phyloP scores from a whole-genome alignment of 2,329 filamentous ascomycete species.

The Aschersonia sp. region DNA sequence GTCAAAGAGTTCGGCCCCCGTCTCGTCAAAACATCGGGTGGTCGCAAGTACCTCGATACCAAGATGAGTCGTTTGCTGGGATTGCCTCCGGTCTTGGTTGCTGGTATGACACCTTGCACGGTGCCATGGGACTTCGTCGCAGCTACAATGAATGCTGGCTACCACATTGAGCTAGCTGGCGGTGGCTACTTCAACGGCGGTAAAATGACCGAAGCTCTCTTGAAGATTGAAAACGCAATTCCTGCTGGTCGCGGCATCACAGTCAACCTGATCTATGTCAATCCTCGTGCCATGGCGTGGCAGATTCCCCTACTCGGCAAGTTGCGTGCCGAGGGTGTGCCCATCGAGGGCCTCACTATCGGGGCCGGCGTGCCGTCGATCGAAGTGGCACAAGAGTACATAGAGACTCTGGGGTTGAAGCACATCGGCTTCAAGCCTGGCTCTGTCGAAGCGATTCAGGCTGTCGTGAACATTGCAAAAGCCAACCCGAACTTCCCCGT shows the following conservation, averaged over 20 bases:
- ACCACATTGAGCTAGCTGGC: conserved; percentile 80
- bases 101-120: conserved; percentile 85
- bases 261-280: conserved; percentile 84
- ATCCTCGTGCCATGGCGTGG: conserved; percentile 80
- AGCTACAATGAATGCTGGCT: conserved; percentile 88
- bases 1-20: conserved; percentile 93
- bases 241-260: conserved; percentile 77
- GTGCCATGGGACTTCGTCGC: conserved; percentile 86
- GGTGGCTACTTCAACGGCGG: conserved; percentile 79
- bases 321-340: conserved; percentile 70
- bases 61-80: conserved; percentile 86
- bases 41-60: conserved; percentile 86
- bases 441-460: conserved; percentile 74
- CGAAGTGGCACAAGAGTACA: conserved; percentile 86
- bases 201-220: conserved; percentile 68
- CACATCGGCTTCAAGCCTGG: conserved; percentile 93
- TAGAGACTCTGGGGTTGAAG: conserved; percentile 81
- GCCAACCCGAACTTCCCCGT: conserved; percentile 91
- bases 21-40: conserved; percentile 75
- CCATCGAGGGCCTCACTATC: conserved; percentile 84
- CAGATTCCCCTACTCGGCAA: conserved; percentile 75
- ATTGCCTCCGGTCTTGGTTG: conserved; percentile 75
- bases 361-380: conserved; percentile 88
- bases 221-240: conserved; percentile 72
- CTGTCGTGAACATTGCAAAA: conserved; percentile 83